Evolutionary conservation across 1,284 basidiomycete genomes (phyloP), one percentile per base, ranked within the genome.

Genomic region (Pyrrhoderma lamaoense): DNA sequence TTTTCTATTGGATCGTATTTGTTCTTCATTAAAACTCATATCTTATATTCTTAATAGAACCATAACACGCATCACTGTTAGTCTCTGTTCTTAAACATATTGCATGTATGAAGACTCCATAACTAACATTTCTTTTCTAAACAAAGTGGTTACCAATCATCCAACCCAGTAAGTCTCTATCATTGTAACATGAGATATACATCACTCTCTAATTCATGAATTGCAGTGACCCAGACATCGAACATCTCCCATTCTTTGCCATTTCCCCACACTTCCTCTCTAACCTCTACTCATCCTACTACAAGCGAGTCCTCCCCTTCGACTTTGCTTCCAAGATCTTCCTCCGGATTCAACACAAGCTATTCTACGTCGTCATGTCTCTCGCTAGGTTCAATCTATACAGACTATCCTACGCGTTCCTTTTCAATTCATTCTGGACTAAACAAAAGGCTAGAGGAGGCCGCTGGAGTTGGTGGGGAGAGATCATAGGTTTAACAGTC

Each of bases 301-400:
- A 99, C 75, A 89, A 92, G 61, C 86, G 92, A 49, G 77, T 85
- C 54, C 82, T 99, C 76, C 67, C 70, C 43, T 89, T 95, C 61
- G 92, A 97, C 65, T 70, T 69, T 11, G 76, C 86, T 57, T 72
- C 88, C 7, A 77, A 77, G 23, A 61, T 80, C 57, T 69, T 95
- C 59, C 70, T 98, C 51, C 69, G 81, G 11, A 54, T 91, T 19
- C 95, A 99, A 72, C 94, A 98, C 69, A 85, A 86, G 55, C 74
- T 98, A 38, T 99, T 97, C 71, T 99, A 97, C 69, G 53, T 96
- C 59, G 75, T 99, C 62, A 87, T 99, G 73, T 79, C 80, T 11
- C 83, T 99, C 55, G 95, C 88, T 2, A 85, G 95, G 45, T 96
- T 98, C 75, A 99, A 99, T 67, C 86, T 99, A 43, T 97, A 97